phyloP scores from a whole-genome alignment of 305 asterid genomes.

The Fraxinus floribunda region DNA sequence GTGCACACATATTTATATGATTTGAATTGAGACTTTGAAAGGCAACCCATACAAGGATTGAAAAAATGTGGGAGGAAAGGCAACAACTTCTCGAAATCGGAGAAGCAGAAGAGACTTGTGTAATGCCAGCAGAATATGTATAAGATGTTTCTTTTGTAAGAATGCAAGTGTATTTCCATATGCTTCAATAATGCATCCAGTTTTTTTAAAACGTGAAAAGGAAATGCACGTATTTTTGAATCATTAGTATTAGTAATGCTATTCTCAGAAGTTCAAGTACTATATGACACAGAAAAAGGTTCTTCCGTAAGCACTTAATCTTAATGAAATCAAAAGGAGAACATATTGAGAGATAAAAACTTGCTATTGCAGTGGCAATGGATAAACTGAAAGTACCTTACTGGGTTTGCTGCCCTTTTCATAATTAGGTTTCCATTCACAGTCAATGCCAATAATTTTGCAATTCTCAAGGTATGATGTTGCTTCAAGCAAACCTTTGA shows the following conservation, averaged over 20 bases:
- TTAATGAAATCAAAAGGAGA: neutral
- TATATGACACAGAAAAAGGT: neutral
- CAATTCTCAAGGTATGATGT: constrained; percentile 60
- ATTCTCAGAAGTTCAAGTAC: neutral
- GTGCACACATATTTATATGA: neutral
- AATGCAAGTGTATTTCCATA: neutral
- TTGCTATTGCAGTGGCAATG: constrained; percentile 12
- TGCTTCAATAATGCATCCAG: constrained; percentile 7
- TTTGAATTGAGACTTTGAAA: neutral
- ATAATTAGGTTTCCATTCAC: constrained; percentile 95
- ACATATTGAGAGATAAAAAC: neutral
- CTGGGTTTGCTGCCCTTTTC: constrained; percentile 71
- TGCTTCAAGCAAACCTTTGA: constrained; percentile 55
- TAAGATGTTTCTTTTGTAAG: neutral
- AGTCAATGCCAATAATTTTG: constrained; percentile 85
- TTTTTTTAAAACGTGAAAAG: neutral
- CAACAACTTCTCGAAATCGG: neutral
- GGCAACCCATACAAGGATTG: neutral
- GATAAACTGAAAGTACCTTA: constrained; percentile 52
- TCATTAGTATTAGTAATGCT: neutral
- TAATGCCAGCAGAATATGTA: constrained; percentile 6
- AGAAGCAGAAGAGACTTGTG: neutral
- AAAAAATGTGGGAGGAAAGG: neutral
- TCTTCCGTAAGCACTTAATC: neutral
- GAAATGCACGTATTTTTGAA: neutral